Conservation (phyloP, 371 early-diverging fungal species). For the Parasitella parasitica region DNA sequence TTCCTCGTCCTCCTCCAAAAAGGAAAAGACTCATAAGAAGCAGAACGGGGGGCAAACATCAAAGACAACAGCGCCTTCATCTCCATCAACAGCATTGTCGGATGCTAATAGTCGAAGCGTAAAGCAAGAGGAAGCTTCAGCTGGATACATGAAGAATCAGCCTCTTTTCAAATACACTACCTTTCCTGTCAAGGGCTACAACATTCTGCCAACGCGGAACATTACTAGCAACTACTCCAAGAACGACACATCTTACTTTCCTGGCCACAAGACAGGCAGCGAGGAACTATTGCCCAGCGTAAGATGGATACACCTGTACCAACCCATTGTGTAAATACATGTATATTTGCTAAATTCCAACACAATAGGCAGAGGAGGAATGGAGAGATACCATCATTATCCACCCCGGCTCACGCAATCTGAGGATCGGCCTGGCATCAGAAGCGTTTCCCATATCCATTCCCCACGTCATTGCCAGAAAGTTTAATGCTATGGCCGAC, state of each 20-base stretch:
- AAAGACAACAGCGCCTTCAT: neutral
- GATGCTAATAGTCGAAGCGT: neutral
- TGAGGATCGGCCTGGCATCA: slow-evolving; percentile 78
- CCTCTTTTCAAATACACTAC: slow-evolving; percentile 50
- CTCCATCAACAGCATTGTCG: neutral
- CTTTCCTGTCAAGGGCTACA: slow-evolving; percentile 50
- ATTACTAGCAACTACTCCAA: slow-evolving; percentile 43
- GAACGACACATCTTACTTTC: slow-evolving; percentile 38
- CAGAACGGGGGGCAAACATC: neutral
- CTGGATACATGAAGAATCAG: slow-evolving; percentile 6
- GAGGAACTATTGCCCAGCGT: slow-evolving; percentile 40
- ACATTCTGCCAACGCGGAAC: slow-evolving; percentile 50
- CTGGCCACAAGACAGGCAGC: slow-evolving; percentile 40
- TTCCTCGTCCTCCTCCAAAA: neutral
- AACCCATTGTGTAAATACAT: neutral
- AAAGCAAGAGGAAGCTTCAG: neutral
- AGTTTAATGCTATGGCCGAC: no score
- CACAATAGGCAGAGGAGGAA: slow-evolving; percentile 43
- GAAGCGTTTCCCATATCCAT: slow-evolving; percentile 79
- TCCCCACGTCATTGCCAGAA: slow-evolving; percentile 82
- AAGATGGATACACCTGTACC: slow-evolving; percentile 15
- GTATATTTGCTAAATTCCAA: neutral
- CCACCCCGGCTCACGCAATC: slow-evolving; percentile 83
- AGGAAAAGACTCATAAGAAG: neutral
- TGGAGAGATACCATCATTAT: slow-evolving; percentile 72